phyloP scores from a whole-genome alignment of 768 basidiomycete genomes.

The Phlebiopsis flavidoalba region DNA sequence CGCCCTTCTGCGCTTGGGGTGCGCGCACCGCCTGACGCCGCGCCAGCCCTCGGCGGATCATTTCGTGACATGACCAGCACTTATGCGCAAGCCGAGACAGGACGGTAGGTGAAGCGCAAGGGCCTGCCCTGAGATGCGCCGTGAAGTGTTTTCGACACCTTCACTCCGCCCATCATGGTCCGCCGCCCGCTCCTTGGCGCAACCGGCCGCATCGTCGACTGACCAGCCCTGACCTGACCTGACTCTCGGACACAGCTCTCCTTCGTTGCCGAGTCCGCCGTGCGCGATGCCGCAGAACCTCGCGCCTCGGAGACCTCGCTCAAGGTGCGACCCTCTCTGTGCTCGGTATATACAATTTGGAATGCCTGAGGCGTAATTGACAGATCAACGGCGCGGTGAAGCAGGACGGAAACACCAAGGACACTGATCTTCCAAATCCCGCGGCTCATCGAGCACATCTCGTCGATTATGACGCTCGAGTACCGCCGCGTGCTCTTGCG shows the following conservation, averaged over 20 bases:
- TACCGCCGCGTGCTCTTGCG: constrained; percentile 20
- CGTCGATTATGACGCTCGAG: constrained; percentile 98
- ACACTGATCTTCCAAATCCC: constrained; percentile 96
- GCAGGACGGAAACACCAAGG: constrained; percentile 78
- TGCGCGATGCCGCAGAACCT: constrained; percentile 76
- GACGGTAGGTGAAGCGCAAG: constrained; percentile 85
- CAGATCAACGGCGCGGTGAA: constrained; percentile 82
- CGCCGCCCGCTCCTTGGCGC: constrained; percentile 11
- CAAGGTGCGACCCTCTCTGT: constrained; percentile 40
- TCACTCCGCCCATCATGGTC: constrained; percentile 90
- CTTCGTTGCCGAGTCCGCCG: constrained; percentile 70
- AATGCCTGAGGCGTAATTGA: background rate
- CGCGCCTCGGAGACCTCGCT: constrained; percentile 67
- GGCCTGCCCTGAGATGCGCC: constrained; percentile 97
- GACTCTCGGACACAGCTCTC: constrained; percentile 36
- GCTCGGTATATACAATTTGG: no score
- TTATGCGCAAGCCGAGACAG: constrained; percentile 91
- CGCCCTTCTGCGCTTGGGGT: constrained; percentile 13
- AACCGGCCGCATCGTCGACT: background rate
- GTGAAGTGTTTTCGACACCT: constrained; percentile 97
- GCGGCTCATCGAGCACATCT: constrained; percentile 81
- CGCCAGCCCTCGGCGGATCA: constrained; percentile 77
- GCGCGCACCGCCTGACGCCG: background rate
- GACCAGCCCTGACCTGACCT: background rate
- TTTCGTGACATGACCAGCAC: constrained; percentile 99